A percentile compares a stretch with the other conserved stretches of the same genome.
Conservation (phyloP, 2,329 filamentous ascomycete genomes). For the Grosmannia clavigera region DNA sequence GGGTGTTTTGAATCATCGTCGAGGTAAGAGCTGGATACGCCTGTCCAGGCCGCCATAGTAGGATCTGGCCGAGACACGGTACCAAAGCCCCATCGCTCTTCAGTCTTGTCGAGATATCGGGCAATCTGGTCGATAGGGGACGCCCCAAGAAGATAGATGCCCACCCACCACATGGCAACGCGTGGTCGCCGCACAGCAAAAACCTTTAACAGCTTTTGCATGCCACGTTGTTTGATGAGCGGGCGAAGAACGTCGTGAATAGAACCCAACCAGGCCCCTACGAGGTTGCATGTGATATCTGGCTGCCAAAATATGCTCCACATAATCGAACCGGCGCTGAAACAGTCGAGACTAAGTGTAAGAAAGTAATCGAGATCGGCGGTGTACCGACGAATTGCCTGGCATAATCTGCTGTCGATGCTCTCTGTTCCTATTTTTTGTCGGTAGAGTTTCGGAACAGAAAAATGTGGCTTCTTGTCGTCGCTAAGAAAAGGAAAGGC, state of each 20-base stretch:
- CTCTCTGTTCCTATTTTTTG: not conserved
- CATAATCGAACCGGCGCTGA: constrained; percentile 15
- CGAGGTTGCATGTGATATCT: constrained; percentile 18
- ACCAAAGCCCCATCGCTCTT: constrained; percentile 12
- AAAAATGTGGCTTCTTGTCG: not conserved
- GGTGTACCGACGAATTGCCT: constrained; percentile 1
- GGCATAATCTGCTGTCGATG: not conserved
- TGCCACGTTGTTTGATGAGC: constrained; percentile 12
- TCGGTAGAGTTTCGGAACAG: not conserved
- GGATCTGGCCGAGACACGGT: not conserved
- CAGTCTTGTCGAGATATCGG: constrained; percentile 15
- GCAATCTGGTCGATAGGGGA: constrained; percentile 13
- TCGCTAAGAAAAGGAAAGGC: not conserved
- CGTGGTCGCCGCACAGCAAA: constrained; percentile 17
- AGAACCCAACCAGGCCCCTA: constrained; percentile 18
- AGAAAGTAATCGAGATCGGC: constrained; percentile 17
- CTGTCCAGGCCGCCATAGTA: not conserved
- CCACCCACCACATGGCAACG: constrained; percentile 18
- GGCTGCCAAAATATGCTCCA: constrained; percentile 22
- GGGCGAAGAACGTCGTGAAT: constrained; percentile 14
- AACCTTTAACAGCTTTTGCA: constrained; percentile 14
- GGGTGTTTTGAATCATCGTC: not conserved
- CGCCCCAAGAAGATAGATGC: constrained; percentile 16
- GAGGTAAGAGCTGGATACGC: not conserved
- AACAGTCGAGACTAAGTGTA: constrained; percentile 20